Evolutionary conservation across 2,329 filamentous ascomycete species (phyloP).

Genomic region (Mollisia scopiformis): DNA sequence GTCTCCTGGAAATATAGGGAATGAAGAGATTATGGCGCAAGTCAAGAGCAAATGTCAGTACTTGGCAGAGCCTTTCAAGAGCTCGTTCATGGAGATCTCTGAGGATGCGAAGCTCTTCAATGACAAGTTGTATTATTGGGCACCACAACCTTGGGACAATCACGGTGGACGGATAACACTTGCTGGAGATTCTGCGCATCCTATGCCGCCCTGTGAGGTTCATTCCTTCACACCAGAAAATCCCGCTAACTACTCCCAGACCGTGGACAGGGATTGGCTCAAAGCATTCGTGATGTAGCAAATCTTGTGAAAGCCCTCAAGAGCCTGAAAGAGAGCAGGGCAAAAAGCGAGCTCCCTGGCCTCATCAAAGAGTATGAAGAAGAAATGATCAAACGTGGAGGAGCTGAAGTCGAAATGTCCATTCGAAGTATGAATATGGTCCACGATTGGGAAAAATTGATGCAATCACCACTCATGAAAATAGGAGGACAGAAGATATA

Average conservation of each 20-base stretch:
- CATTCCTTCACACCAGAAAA: neutral
- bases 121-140: slow-evolving; percentile 28
- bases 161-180: slow-evolving; percentile 19
- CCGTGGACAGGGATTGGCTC: neutral
- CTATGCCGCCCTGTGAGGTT: neutral
- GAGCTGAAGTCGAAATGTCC: neutral
- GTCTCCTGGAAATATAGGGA: neutral
- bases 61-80: slow-evolving; percentile 2
- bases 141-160: slow-evolving; percentile 35
- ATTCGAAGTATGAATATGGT: neutral
- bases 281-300: slow-evolving; percentile 1
- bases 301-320: neutral
- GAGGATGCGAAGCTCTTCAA: neutral
- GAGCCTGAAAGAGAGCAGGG: neutral
- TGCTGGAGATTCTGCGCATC: neutral
- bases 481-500: slow-evolving; percentile 2
- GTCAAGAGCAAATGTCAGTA: neutral
- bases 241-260: neutral
- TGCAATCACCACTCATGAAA: slow-evolving; percentile 4
- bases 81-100: neutral
- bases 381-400: neutral
- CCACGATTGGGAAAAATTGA: neutral
- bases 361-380: neutral
- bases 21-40: neutral
- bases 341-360: neutral